phyloP scores from a whole-genome alignment of 2,329 filamentous ascomycete genomes.

The Penicillium brevicompactum region DNA sequence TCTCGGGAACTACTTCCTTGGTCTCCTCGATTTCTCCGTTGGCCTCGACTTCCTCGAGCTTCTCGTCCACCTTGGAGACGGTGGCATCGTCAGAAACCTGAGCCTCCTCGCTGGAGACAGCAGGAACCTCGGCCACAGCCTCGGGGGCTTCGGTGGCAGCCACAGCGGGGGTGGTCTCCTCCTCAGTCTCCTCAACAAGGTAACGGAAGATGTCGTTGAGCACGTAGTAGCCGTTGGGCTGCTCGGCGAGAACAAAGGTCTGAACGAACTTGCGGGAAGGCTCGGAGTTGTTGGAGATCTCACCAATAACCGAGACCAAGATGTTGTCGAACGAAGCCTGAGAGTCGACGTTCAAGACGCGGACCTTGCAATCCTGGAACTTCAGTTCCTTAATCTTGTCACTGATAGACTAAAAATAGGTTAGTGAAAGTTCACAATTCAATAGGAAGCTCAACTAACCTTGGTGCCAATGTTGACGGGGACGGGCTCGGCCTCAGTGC shows the following conservation, averaged over 20 bases:
- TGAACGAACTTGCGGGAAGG: constrained; percentile 96
- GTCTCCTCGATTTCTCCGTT: constrained; percentile 46
- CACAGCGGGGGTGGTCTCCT: constrained; percentile 44
- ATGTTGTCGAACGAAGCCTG: constrained; percentile 92
- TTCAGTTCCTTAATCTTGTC: constrained; percentile 91
- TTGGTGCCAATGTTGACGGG: constrained; percentile 83
- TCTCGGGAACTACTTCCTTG: constrained; percentile 36
- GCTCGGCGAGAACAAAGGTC: constrained; percentile 94
- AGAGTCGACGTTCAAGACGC: constrained; percentile 95
- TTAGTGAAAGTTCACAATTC: constrained; percentile 6
- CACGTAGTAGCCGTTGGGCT: constrained; percentile 96
- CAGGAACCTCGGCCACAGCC: constrained; percentile 27
- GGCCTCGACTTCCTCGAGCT: constrained; percentile 67
- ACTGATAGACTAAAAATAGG: constrained; percentile 71
- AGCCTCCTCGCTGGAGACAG: constrained; percentile 24
- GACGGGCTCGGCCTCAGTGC: constrained; percentile 85
- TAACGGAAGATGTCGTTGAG: constrained; percentile 98
- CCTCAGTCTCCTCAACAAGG: constrained; percentile 73
- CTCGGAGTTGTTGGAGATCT: constrained; percentile 90
- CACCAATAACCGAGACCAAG: constrained; percentile 95
- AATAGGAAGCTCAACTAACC: constrained; percentile 59
- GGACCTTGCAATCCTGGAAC: constrained; percentile 97
- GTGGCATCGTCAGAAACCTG: constrained; percentile 48
- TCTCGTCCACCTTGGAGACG: constrained; percentile 66
- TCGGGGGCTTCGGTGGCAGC: constrained; percentile 48